A percentile compares a stretch with the other conserved stretches of the same genome.
Evolutionary conservation across 805 yeast genomes (phyloP).

Genomic region (Kluyveromyces dobzhanskii): DNA sequence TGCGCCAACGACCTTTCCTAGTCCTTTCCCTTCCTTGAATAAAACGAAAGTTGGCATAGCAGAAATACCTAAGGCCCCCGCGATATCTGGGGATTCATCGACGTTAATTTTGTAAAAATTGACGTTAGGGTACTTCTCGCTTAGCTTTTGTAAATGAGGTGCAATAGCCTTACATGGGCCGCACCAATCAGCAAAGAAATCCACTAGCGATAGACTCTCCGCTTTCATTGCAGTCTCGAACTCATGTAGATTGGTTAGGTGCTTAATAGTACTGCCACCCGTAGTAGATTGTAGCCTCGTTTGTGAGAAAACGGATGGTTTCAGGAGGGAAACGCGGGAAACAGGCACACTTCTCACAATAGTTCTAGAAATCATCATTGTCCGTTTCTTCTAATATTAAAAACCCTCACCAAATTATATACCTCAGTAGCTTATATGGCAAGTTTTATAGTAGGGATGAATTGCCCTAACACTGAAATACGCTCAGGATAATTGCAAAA

Average conservation of each 20-base stretch:
- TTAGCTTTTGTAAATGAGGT: slow-evolving; percentile 42
- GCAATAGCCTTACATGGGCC: slow-evolving; percentile 72
- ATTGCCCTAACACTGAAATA: no score
- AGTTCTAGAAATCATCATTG: no score
- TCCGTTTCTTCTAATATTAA: no score
- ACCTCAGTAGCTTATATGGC: no score
- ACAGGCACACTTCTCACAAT: no score
- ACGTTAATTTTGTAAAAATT: slow-evolving; percentile 65
- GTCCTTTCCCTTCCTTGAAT: slow-evolving; percentile 50
- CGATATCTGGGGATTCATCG: slow-evolving; percentile 52
- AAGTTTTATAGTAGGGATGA: no score
- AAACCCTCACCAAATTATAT: no score
- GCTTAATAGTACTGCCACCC: slow-evolving; percentile 20
- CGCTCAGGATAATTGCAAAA: no score
- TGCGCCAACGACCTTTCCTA: slow-evolving; percentile 61
- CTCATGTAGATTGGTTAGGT: slow-evolving; percentile 28
- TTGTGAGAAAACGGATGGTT: background rate
- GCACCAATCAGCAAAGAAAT: slow-evolving; percentile 70
- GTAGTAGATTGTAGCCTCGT: slow-evolving; percentile 7
- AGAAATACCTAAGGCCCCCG: slow-evolving; percentile 49
- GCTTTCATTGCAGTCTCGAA: slow-evolving; percentile 30
- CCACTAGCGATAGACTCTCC: slow-evolving; percentile 44
- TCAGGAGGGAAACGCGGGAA: background rate
- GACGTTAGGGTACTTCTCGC: slow-evolving; percentile 34
- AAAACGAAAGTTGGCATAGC: slow-evolving; percentile 74